Evolutionary conservation across 2,329 filamentous ascomycete genomes (phyloP), one percentile per base, ranked within the genome.

Genomic region (Curvularia verruculosa): DNA sequence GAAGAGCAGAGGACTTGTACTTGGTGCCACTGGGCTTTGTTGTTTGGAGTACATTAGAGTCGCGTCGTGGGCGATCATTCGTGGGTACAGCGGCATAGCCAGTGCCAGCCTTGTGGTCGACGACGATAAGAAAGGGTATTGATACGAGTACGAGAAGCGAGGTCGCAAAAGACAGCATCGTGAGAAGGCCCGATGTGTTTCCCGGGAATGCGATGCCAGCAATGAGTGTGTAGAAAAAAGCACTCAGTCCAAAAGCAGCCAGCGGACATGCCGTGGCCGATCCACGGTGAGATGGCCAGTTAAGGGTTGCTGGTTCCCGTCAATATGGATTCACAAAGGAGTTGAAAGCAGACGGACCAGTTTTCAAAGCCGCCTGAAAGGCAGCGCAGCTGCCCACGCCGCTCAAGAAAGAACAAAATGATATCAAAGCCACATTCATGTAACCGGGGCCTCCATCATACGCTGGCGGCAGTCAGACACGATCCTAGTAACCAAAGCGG

Each of bases 221-320:
- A 31, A 96, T 78, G 2, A 88, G 83, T 0, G 95, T 94, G 79
- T 97, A 99, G 81, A 98, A 96, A 78, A 99, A 95, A 52, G 95
- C 95, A 74, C 93, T 97, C 55, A 99, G 80, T 3, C 95, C 95
- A 72, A 98, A 98, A 3, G 91, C 93, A 54, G 95, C 91, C 54
- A 98, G 79, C 5, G 95, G 94, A 68, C 98, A 95, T 1, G 93
- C 93, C 5, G 95, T 98, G 5, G 95, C 95, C 3, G 94, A 96
- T 53, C 95, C 95, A 62, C 95, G 87, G 74, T 96, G 89, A 56
- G 89, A 85, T 12, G 94, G 94, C 87, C 93, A 97, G 77, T 97
- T 97, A 63, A 95, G 84, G 9, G 93, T 93, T 48, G 90, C 93
- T 73, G 34, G 6, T 34, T n/a, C 29, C 15, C 8, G 29, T 47